Conservation (phyloP, 495 filamentous ascomycete genomes). For the Daldinia vernicosa region DNA sequence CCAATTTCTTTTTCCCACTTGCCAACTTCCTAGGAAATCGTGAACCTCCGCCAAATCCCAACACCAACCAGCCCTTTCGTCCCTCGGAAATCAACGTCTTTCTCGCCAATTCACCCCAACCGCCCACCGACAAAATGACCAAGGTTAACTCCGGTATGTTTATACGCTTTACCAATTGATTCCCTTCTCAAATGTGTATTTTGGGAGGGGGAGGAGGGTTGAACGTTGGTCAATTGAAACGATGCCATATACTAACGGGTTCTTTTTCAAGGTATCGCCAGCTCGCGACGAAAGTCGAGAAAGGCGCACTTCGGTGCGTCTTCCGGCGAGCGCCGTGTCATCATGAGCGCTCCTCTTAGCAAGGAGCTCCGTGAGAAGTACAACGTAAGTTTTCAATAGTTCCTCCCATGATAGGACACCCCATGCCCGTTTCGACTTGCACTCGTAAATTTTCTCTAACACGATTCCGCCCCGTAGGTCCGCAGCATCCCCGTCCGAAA, state of each 20-base stretch:
- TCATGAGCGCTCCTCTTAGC: constrained; percentile 93
- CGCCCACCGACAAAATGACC: constrained; percentile 60
- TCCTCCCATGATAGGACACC: no score
- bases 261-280: constrained; percentile 67
- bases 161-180: constrained; percentile 3
- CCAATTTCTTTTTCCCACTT: constrained; percentile 22
- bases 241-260: constrained; percentile 13
- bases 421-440: no score
- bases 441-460: constrained; percentile 17
- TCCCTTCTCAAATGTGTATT: not conserved
- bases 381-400: constrained; percentile 68
- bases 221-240: constrained; percentile 25
- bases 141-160: constrained; percentile 64
- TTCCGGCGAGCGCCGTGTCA: constrained; percentile 86
- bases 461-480: constrained; percentile 63
- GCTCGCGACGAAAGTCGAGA: constrained; percentile 95
- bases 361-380: constrained; percentile 97
- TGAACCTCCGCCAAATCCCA: constrained; percentile 23
- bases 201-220: not conserved
- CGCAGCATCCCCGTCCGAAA: constrained; percentile 97
- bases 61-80: constrained; percentile 15
- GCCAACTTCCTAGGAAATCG: constrained; percentile 18
- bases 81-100: constrained; percentile 7
- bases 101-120: constrained; percentile 32
- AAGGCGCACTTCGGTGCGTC: constrained; percentile 96